These are phyloP conservation scores for Linaria vulgaris DNA, from an alignment of 257 asterid genomes.

Conservation along the genomic window DNA sequence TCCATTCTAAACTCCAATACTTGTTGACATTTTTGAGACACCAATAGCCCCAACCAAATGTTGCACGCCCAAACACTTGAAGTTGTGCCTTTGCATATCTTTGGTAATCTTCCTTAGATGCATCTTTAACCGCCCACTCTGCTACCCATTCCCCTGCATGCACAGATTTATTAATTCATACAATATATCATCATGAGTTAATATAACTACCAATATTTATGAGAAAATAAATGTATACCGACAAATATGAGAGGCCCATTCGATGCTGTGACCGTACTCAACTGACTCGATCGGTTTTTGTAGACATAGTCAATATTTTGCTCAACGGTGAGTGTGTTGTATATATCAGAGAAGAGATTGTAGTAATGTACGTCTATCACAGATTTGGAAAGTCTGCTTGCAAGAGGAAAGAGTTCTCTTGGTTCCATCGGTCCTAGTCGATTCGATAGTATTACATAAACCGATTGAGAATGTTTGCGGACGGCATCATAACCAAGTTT, in stretches of 20 bases:
- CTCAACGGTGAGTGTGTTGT: constrained; percentile 35
- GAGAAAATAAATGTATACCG: constrained; percentile 36
- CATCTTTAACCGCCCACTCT: constrained; percentile 56
- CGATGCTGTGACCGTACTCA: constrained; percentile 37
- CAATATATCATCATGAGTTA: no score
- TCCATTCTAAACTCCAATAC: constrained; percentile 70
- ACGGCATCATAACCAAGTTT: constrained; percentile 52
- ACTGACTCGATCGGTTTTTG: constrained; percentile 36
- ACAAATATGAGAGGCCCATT: constrained; percentile 67
- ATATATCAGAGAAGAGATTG: constrained; percentile 39
- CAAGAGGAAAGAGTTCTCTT: constrained; percentile 49
- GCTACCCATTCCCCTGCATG: constrained; percentile 76
- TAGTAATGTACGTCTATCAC: constrained; percentile 72
- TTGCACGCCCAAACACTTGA: constrained; percentile 51
- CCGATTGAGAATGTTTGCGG: constrained; percentile 44
- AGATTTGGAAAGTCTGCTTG: constrained; percentile 39
- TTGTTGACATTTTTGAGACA: constrained; percentile 48
- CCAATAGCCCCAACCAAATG: constrained; percentile 89
- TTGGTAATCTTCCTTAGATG: constrained; percentile 53
- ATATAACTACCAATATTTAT: not conserved
- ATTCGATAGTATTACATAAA: constrained; percentile 56
- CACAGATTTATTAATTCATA: not conserved
- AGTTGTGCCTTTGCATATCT: constrained; percentile 54
- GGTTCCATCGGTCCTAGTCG: constrained; percentile 46
- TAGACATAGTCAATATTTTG: constrained; percentile 51